Base-by-base conservation (phyloP, 2,329 filamentous ascomycete species). In the Grosmannia clavigera region DNA sequence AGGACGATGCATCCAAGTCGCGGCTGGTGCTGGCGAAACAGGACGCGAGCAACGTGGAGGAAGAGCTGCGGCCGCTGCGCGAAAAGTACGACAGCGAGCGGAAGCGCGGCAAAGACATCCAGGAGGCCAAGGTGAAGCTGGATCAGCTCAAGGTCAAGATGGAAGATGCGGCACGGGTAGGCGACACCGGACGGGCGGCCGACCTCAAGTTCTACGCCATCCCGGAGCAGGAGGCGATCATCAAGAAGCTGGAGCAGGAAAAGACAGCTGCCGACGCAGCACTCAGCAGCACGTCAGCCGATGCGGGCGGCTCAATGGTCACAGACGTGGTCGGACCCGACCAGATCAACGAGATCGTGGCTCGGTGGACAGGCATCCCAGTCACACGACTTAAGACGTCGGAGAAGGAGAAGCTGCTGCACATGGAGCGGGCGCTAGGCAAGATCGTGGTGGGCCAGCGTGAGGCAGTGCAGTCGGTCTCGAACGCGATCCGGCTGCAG, bases 291-390 rank as follows among this genome's bases (percentile, higher is more conserved):
- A 72, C 70, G 11, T 76, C 75, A 35, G 74, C 76, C 33, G 88
- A 88, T 43, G 73, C 78, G 4, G 82, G 82, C 60, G 83, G 85
- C 58, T 83, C 89, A 29, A 86, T 97, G 72, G 82, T 97, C 59
- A 95, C 92, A 3, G 94, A 99, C 70, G 83, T 94, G 55, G 94
- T 99, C 65, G 94, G 94, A 6, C 91, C 92, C 12, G 94, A 99
- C 65, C 92, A 99, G 73, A 99, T 99, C 80, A 97, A 99, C 71
- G 92, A 97, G 70, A 99, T 99, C 63, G 94, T 99, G 58, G 88
- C 88, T 59, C 86, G 91, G 63, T 96, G 92, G 90, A 99, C 94
- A n/a, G 94, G 94, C 64, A 99, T 99, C 67, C 94, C 94, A 1
- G 90, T 99, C 61, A 97, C 91, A 5, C 82, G 92, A 63, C 84